phyloP scores from a whole-genome alignment of 371 early-diverging fungal species.

The Syncephalastrum monosporum region DNA sequence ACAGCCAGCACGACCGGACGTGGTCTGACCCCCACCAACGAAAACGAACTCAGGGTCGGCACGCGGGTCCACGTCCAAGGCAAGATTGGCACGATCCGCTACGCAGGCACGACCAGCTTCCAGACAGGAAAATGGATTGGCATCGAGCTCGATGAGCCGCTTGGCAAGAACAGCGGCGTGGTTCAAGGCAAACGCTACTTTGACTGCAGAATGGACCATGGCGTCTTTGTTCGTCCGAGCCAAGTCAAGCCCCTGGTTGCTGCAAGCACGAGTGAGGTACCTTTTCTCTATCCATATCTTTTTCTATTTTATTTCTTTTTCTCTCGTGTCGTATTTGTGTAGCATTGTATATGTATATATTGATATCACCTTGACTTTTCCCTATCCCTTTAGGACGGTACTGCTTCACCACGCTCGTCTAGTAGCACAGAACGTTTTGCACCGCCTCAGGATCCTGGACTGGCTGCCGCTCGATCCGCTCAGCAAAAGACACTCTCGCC shows the following conservation, averaged over 20 bases:
- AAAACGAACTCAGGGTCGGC: constrained; percentile 42
- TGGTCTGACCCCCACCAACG: no score
- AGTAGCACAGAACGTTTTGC: constrained; percentile 21
- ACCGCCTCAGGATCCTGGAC: constrained; percentile 23
- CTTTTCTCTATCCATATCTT: no score
- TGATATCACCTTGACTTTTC: no score
- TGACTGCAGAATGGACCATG: constrained; percentile 68
- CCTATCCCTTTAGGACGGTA: no score
- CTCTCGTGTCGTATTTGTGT: no score
- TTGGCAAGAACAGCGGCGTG: constrained; percentile 80
- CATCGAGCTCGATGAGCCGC: constrained; percentile 67
- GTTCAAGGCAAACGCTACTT: constrained; percentile 83
- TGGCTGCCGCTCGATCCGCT: constrained; percentile 27
- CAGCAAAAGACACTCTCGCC: constrained; percentile 27
- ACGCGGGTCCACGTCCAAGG: constrained; percentile 65
- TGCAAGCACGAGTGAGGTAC: no score
- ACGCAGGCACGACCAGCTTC: constrained; percentile 70
- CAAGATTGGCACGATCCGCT: constrained; percentile 63
- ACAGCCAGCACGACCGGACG: no score
- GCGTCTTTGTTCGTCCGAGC: constrained; percentile 81
- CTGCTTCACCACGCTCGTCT: no score
- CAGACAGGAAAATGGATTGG: constrained; percentile 82
- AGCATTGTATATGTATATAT: no score
- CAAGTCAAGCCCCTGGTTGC: constrained; percentile 53
- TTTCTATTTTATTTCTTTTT: no score